Base-by-base conservation (phyloP, 2,329 filamentous ascomycete genomes). In the Colletotrichum tofieldiae region DNA sequence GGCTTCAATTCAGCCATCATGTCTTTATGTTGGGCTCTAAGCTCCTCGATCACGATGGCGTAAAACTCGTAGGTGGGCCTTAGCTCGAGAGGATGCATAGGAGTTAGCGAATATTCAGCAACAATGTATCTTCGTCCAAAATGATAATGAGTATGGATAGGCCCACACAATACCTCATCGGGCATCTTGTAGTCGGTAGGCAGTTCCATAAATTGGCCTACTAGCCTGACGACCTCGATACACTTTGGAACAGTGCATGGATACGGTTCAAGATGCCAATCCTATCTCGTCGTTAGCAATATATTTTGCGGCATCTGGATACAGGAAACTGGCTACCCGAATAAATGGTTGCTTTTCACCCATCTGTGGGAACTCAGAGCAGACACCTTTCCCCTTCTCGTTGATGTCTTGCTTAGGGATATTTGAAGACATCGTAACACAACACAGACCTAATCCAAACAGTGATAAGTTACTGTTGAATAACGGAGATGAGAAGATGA, bases 141-240 rank as follows among this genome's bases (percentile, higher is more conserved):
- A 7, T 14, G 3, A 7, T 1, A n/a, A 5, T 11, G 3, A 11
- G 1, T 12, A 4, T 3, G 9, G 9, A 4, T 18, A 32, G 11
- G 6, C 1, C 3, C 14, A 26, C 16, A 2, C 18, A 11, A 5
- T 58, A 58, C 54, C 54, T 41, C 54, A 12, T 14, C 20, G 2
- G 54, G 54, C 4, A 58, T 20, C n/a, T 26, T 9, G n/a, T 41
- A 58, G 20, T 58, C 54, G 1, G 16, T 11, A 8, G 54, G n/a
- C 12, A 58, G 4, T 5, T 58, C 11, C n/a, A 37, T 26, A 35
- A 41, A 58, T 7, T 11, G 35, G 7, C 35, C 54, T 6, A 41
- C n/a, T 11, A 58, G n/a, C 16, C 16, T 58, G 35, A 58, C 35
- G 11, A 58, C 14, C 35, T 58, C 54, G 6, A 58, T 16, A 35